A percentile compares a stretch with the other conserved stretches of the same genome.
Conservation (phyloP, 2,329 filamentous ascomycete genomes). For the Clarireedia paspali region DNA sequence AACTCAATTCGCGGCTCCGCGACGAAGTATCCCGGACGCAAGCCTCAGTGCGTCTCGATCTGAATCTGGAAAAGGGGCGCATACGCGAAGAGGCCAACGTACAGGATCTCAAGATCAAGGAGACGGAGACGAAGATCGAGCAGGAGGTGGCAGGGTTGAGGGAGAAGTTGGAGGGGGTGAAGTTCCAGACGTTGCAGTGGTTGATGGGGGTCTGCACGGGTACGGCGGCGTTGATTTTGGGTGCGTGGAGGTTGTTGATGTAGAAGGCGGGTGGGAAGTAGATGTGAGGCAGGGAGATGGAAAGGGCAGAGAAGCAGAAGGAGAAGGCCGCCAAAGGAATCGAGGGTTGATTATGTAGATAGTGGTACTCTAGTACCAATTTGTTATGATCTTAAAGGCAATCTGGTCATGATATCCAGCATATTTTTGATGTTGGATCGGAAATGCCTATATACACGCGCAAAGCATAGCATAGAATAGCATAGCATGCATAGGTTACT, state of each 20-base stretch:
- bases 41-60: constrained; percentile 81
- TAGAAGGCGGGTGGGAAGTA: constrained; percentile 28
- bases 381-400: too few species aligned
- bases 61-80: constrained; percentile 93
- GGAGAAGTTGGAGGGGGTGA: constrained; percentile 92
- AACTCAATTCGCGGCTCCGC: constrained; percentile 78
- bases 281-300: too few species aligned
- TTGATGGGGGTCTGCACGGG: constrained; percentile 77
- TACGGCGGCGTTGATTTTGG: constrained; percentile 58
- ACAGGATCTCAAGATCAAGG: constrained; percentile 96
- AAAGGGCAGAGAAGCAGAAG: too few species aligned
- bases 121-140: constrained; percentile 97
- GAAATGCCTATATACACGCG: too few species aligned
- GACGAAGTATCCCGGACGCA: constrained; percentile 95
- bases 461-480: too few species aligned
- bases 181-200: constrained; percentile 98
- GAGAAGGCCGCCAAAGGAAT: too few species aligned
- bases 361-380: too few species aligned
- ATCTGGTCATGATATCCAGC: too few species aligned
- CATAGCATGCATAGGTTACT: too few species aligned
- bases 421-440: too few species aligned
- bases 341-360: too few species aligned
- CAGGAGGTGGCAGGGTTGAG: constrained; percentile 87
- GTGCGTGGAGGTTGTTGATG: constrained; percentile 65
- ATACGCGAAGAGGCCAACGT: constrained; percentile 94